Base-by-base conservation (phyloP, 225 moss, liverwort and hornwort genomes). In the Physcomitrellopsis africana region DNA sequence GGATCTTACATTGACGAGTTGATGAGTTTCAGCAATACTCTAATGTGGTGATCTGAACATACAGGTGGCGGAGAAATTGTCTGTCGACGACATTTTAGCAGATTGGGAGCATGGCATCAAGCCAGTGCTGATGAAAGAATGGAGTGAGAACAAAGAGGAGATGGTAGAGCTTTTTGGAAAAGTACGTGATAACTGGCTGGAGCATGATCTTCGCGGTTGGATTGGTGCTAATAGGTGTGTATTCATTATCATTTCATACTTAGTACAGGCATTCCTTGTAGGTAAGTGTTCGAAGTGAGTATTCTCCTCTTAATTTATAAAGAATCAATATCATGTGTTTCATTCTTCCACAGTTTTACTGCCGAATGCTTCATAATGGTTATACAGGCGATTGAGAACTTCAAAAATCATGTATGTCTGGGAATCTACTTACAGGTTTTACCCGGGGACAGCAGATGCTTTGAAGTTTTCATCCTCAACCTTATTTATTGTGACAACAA, bases 181-280 rank as follows among this genome's bases (percentile, higher is more conserved):
- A 84, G 90, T 95, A 37, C 86, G 97, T 70, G 97, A 99, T 77
- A 74, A 99, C 43, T 99, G 97, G 97, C 94, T 99, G 19, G 72
- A 83, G 68, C 68, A 81, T 59, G 93, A 92, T 51, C 81, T 89
- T 67, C 83, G 77, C 68, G 84, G 81, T 59, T 99, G 97, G 97
- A 91, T 95, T 60, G 80, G 82, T 84, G 93, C 97, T 8, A 99
- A 95, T 77, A 93, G 97, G 94, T 94, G 48, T 52, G 80, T 22
- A 48, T 62, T 67, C 58, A 69, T 67, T 45, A 0, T 55, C 5
- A 15, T 49, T 44, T 45, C 73, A 27, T 54, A 46, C 44, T 65
- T 65, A 64, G 64, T 74, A 29, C 17, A 65, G 45, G 53, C 71
- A 64, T 19, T 65, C 15, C 15, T 49, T 49, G 32, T 37, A 37